A percentile compares a stretch with the other conserved stretches of the same genome.
These are phyloP conservation scores for Eucalyptus melliodora DNA, from an alignment of 345 rosid genomes.

Conservation along the genomic window DNA sequence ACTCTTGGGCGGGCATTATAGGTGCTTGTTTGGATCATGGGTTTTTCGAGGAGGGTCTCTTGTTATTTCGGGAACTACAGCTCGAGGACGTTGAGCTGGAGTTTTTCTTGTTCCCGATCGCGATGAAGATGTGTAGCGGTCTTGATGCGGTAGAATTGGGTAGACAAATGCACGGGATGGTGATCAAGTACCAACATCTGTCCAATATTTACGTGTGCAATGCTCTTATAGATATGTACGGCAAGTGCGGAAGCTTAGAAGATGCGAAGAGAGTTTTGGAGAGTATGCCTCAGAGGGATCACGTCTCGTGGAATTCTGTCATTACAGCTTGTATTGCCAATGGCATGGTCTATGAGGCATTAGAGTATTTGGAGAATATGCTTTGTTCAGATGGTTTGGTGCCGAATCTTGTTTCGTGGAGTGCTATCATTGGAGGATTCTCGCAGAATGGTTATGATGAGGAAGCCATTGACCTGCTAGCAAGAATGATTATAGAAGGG, in stretches of 20 bases:
- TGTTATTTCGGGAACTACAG: slow-evolving; percentile 7
- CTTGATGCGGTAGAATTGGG: slow-evolving; percentile 18
- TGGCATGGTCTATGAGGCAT: slow-evolving; percentile 26
- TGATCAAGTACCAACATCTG: slow-evolving; percentile 16
- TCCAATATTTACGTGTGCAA: slow-evolving; percentile 26
- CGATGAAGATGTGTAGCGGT: slow-evolving; percentile 35
- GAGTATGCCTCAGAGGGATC: slow-evolving; percentile 21
- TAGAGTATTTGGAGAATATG: slow-evolving; percentile 28
- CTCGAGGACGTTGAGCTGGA: slow-evolving; percentile 20
- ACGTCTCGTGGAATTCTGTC: slow-evolving; percentile 46
- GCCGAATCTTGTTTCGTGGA: slow-evolving; percentile 55
- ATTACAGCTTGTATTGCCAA: slow-evolving; percentile 34
- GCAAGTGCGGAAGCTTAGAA: slow-evolving; percentile 32
- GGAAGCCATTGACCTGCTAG: slow-evolving; percentile 32
- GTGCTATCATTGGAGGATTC: slow-evolving; percentile 52
- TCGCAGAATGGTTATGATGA: slow-evolving; percentile 34
- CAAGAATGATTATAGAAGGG: slow-evolving; percentile 37
- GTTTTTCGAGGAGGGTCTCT: slow-evolving; percentile 20
- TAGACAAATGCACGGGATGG: slow-evolving; percentile 32
- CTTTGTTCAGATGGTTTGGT: neutral
- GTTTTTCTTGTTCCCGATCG: slow-evolving; percentile 27
- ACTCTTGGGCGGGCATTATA: slow-evolving; percentile 42
- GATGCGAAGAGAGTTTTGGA: slow-evolving; percentile 24
- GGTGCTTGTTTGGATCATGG: slow-evolving; percentile 22
- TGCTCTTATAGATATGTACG: slow-evolving; percentile 44